Base-by-base conservation (phyloP, 2,329 filamentous ascomycete genomes). In the Diaporthe ilicicola region DNA sequence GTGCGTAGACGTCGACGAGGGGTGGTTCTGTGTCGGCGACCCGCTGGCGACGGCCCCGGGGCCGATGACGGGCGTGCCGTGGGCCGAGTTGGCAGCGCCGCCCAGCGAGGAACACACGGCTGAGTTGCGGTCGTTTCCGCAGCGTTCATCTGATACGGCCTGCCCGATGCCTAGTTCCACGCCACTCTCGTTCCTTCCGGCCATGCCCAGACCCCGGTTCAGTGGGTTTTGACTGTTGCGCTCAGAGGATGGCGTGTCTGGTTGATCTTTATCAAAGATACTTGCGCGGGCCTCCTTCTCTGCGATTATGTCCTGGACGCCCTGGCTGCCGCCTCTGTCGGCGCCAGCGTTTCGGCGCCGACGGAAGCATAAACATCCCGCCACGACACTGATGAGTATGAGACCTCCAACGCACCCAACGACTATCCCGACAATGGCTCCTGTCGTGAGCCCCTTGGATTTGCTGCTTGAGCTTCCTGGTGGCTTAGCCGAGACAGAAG, bases 401-500 rank as follows among this genome's bases (percentile, higher is more conserved):
- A 87, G 76, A 15, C 80, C 80, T 7, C 78, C 79, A 4, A 84
- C 72, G 12, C 77, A 79, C 8, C 80, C 85, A 2, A 87, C 79
- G 34, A 81, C 84, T 44, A 88, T 86, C 53, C 86, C 86, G 22
- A 81, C 83, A 44, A 84, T 84, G 67, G 84, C 84, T 29, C 84
- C 86, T 0, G 76, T 78, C 3, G 81, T 77, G 3, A 87, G 78
- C 2, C 80, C 76, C 32, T n/a, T 3, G n/a, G 48, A 50, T 4
- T 55, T 53, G 10, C 3, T 24, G n/a, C 54, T 54, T 24, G 50
- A 17, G 3, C 15, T 55, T 9, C 5, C 39, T 39, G 61, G 2
- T 39, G 66, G 8, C 13, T 39, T 27, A 4, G 10, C 15, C 6
- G 8, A 15, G 3, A 3, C 15, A n/a, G 61, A 37, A 7, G 54